Conservation (phyloP, 2,329 filamentous ascomycete species). For the Penicillium griseofulvum region DNA sequence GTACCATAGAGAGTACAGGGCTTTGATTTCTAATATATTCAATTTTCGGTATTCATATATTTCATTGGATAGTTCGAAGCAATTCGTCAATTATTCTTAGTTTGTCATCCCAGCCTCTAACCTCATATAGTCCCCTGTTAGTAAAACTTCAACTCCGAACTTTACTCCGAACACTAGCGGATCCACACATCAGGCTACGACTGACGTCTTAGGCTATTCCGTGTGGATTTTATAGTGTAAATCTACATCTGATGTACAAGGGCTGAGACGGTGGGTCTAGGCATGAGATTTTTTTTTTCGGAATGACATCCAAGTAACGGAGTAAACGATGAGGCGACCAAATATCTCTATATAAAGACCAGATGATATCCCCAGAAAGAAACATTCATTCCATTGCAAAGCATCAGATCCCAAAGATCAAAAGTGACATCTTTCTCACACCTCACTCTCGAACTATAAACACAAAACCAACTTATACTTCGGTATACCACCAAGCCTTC, state of each 20-base stretch:
- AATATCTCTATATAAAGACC: constrained; percentile 4
- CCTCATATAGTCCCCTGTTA: not conserved
- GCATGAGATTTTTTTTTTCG: not conserved
- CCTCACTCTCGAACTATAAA: not conserved
- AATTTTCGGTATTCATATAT: not conserved
- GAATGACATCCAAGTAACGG: not conserved
- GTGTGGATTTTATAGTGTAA: not conserved
- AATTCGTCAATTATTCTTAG: not conserved
- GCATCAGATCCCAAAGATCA: not conserved
- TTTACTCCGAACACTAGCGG: constrained; percentile 1
- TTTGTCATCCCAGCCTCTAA: not conserved
- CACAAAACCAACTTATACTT: not conserved
- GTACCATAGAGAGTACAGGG: not conserved
- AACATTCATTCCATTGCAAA: not conserved
- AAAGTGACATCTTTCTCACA: not conserved
- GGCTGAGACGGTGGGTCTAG: not conserved
- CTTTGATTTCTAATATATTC: not conserved
- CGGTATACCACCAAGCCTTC: not conserved
- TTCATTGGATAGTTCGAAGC: not conserved
- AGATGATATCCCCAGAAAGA: not conserved
- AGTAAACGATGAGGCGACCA: not conserved
- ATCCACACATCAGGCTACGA: not conserved
- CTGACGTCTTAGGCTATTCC: not conserved
- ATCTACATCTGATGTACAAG: not conserved
- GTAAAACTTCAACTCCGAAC: constrained; percentile 2